A percentile compares a stretch with the other conserved stretches of the same genome.
Conservation (phyloP, 2,329 filamentous ascomycete species). For the Aspergillus uvarum region DNA sequence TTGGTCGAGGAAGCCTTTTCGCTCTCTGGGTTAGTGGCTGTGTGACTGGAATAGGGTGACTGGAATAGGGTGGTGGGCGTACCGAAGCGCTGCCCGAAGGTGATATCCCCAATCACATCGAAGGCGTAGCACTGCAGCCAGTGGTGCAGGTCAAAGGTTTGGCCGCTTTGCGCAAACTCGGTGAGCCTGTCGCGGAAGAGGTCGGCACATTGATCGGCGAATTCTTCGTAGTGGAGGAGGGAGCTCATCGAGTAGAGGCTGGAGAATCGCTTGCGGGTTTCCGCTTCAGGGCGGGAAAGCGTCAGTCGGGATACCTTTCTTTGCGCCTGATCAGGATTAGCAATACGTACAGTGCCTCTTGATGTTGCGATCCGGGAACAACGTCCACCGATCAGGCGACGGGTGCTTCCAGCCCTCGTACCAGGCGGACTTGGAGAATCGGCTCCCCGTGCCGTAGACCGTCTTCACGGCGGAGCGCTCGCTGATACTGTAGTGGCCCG, state of each 20-base stretch:
- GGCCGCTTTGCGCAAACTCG: conserved; percentile 34
- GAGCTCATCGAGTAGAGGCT: conserved; percentile 51
- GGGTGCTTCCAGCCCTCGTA: conserved; percentile 37
- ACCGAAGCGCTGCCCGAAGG: conserved; percentile 37
- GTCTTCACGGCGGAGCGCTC: conserved; percentile 42
- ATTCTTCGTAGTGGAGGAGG: conserved; percentile 50
- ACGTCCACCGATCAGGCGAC: conserved; percentile 30
- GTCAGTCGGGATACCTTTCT: too few species aligned
- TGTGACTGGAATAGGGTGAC: neutral
- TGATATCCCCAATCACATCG: conserved; percentile 54
- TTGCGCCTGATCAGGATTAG: too few species aligned
- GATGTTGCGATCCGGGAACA: conserved; percentile 36
- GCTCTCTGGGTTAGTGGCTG: conserved; percentile 16
- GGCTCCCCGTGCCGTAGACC: conserved; percentile 45
- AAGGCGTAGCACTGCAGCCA: conserved; percentile 40
- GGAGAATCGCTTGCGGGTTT: conserved; percentile 42
- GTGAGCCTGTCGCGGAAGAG: conserved; percentile 41
- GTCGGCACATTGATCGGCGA: conserved; percentile 50
- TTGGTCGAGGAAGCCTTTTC: conserved; percentile 48
- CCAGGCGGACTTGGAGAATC: conserved; percentile 41
- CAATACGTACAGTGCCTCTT: conserved; percentile 40
- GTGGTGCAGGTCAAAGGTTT: conserved; percentile 41
- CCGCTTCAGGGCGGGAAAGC: too few species aligned
- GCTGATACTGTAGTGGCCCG: conserved; percentile 50
- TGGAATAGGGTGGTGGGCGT: conserved; percentile 14